Evolutionary conservation across 495 filamentous ascomycete species (phyloP), one percentile per base, ranked within the genome.

Genomic region (Saxispiralis lemnorum): DNA sequence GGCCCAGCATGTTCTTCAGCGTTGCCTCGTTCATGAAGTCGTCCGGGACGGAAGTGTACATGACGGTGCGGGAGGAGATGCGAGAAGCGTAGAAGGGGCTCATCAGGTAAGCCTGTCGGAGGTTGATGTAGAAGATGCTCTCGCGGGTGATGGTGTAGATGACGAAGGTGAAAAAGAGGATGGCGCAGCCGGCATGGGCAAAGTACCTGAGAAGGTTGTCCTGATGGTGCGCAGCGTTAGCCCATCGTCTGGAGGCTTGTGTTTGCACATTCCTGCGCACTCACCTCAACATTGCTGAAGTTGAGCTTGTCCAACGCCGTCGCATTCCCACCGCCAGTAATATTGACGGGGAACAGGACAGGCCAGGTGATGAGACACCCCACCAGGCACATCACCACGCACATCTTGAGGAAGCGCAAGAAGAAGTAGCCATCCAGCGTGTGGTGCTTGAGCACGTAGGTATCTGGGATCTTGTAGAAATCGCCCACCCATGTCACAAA

Each of bases 21-120:
- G 72, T 83, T 13, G 69, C 69, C 58, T 81, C 72, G 55, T 78
- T 70, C 30, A 88, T 66, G 49, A 87, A 92, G 6, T 73, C 62
- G 31, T 70, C 50, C 5, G 89, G 86, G 15, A 97, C 86, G 9
- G 81, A 80, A 19, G 83, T 78, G 61, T 94, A 93, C 12, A 97
- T 76, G 6, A 97, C 84, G 28, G 88, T 96, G 47, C 86, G 76
- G 2, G 89, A 92, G 1, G 92, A 96, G 47, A 96, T 78, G 51
- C 88, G 83, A 53, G 75, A 81, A 38, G 85, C 73, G 60, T 94
- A 88, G 20, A 83, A 66, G 13, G 87, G 88, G 31, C 85, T 87
- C 45, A 93, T 69, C 38, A 89, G 68, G 64, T 93, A 94, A 1
- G 92, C 89, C 66, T 97, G 92, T 51, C 88, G 84, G 45, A 96